Evolutionary conservation across 352 stramenopile genomes (phyloP), one percentile per base, ranked within the genome.

Genomic region (Phytophthora sansomeana): DNA sequence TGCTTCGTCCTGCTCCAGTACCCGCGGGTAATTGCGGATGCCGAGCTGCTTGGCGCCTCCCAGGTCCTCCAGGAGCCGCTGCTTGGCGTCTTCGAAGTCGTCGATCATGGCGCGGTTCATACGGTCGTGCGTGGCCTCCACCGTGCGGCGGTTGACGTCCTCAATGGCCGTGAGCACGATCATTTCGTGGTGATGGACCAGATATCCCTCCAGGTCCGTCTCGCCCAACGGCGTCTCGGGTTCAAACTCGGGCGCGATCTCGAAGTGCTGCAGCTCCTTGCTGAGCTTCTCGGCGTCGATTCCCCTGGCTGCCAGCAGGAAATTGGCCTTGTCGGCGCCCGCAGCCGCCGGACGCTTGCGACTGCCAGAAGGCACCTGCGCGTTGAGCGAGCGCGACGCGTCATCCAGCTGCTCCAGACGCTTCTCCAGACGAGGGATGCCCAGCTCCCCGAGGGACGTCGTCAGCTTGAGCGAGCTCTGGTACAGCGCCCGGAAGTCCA

Each of bases 121-220:
- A 48, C 80, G 81, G 51, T 96, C 85, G 56, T 96, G 87, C 5
- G 84, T 93, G 16, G 83, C 77, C 43, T 91, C 81, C 47, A 93
- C 87, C 13, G 83, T 95, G 69, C 79, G 86, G 48, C 78, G 85
- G 58, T 87, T 92, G 14, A 91, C 85, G 57, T 97, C 88, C 56
- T 97, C 89, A 35, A 97, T 93, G 48, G 90, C 87, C n/a, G 87
- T 95, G 29, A 96, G 71, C 36, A 96, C 81, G 69, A 97, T 95
- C 86, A 96, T 96, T 64, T 97, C 90, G 72, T 97, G 90, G 72
- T 97, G 90, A 67, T 96, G 89, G 41, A 83, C 87, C 48, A 97
- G 66, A 72, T 96, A 96, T 5, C 85, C 87, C 53, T 97, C 87
- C 30, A 97, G 81, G 42, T 97, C 87, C 29, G 86, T 96, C 63